Evolutionary conservation across 2,329 filamentous ascomycete genomes (phyloP).

Genomic region (Endothia cerciana): DNA sequence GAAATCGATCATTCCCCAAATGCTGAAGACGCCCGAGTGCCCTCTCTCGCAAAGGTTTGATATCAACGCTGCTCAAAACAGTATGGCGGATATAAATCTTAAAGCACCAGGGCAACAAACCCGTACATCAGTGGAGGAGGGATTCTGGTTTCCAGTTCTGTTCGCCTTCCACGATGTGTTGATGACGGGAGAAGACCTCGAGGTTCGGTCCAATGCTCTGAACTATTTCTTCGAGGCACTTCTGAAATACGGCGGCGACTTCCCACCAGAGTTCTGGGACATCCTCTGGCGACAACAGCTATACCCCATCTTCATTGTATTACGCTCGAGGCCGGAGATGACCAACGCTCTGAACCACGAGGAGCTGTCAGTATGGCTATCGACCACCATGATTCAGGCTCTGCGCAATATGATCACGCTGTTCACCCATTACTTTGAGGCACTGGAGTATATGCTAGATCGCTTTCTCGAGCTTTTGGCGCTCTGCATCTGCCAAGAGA

Average conservation of each 20-base stretch:
- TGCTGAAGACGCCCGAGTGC: conserved; percentile 95
- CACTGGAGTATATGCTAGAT: conserved; percentile 96
- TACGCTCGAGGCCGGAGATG: conserved; percentile 96
- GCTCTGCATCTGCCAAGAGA: conserved; percentile 97
- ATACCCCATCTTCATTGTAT: conserved; percentile 97
- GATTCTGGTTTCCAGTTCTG: conserved; percentile 97
- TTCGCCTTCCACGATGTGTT: conserved; percentile 99
- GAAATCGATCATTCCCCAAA: conserved; percentile 90
- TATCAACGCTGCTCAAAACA: conserved; percentile 38
- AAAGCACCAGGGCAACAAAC: conserved; percentile 61
- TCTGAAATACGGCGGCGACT: conserved; percentile 86
- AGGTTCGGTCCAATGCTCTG: conserved; percentile 87
- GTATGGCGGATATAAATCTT: conserved; percentile 47
- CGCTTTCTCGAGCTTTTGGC: conserved; percentile 93
- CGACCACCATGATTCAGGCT: conserved; percentile 98
- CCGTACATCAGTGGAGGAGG: conserved; percentile 90
- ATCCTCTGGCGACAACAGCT: conserved; percentile 96
- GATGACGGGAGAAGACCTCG: conserved; percentile 98
- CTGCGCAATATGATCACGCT: conserved; percentile 97
- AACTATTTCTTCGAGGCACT: conserved; percentile 97
- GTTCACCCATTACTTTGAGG: conserved; percentile 98
- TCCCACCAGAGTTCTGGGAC: conserved; percentile 96
- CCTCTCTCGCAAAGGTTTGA: conserved; percentile 73
- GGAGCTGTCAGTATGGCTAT: conserved; percentile 97
- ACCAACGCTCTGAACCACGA: conserved; percentile 93